Percentiles rank a stretch among this genome's conserved stretches.
Evolutionary conservation across 768 basidiomycete genomes (phyloP).

Genomic region (Gautieria morchelliformis): DNA sequence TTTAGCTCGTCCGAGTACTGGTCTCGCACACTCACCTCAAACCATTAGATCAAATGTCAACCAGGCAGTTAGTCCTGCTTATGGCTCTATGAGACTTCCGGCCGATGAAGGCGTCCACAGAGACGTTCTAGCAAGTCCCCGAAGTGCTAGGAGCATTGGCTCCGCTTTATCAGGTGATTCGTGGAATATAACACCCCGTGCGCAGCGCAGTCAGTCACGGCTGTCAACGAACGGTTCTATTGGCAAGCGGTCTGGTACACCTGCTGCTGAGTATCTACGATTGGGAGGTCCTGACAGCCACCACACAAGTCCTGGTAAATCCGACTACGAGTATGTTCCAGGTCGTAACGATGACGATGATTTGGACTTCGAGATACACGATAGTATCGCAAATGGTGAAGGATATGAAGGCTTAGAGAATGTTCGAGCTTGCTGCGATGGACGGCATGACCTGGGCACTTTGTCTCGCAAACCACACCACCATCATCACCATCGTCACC

Average conservation of each 20-base stretch:
- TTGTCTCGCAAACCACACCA: slow-evolving; percentile 28
- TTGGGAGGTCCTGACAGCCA: slow-evolving; percentile 66
- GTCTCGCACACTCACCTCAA: slow-evolving; percentile 17
- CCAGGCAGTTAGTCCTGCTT: slow-evolving; percentile 1
- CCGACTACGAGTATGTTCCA: slow-evolving; percentile 27
- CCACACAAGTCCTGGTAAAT: slow-evolving; percentile 66
- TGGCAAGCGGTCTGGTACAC: slow-evolving; percentile 82
- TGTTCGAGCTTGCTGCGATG: slow-evolving; percentile 86
- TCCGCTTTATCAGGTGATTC: slow-evolving; percentile 46
- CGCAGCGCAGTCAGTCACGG: slow-evolving; percentile 70
- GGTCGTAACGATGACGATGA: slow-evolving; percentile 44
- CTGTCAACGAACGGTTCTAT: slow-evolving; percentile 65
- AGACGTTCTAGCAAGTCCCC: slow-evolving; percentile 46
- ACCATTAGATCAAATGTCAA: slow-evolving; percentile 3
- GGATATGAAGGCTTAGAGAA: slow-evolving; percentile 93
- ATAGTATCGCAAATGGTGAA: slow-evolving; percentile 58
- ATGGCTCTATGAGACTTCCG: slow-evolving; percentile 22
- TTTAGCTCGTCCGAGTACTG: slow-evolving; percentile 55
- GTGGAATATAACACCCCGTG: slow-evolving; percentile 70
- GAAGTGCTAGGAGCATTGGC: slow-evolving; percentile 63
- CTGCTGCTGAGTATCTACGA: slow-evolving; percentile 83
- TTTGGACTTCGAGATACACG: slow-evolving; percentile 78
- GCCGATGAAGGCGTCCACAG: slow-evolving; percentile 43
- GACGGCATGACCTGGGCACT: slow-evolving; percentile 76
- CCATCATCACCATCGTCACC: slow-evolving; percentile 47